These are phyloP conservation scores for Trypanosoma platydactyli DNA, from an alignment of 208 protist genomes.

Conservation along the genomic window DNA sequence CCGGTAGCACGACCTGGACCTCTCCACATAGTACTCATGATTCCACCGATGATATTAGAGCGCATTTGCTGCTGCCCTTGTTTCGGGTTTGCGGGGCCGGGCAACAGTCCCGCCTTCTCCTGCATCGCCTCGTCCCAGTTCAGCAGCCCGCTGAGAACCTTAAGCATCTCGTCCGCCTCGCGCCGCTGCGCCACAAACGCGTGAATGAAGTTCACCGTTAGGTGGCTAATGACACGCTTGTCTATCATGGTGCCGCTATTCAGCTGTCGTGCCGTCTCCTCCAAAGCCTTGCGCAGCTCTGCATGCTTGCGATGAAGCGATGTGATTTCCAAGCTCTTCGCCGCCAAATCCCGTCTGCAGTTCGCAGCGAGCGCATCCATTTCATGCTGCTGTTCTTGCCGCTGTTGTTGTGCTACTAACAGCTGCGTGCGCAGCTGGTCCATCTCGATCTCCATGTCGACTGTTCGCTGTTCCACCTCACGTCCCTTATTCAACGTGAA, in stretches of 20 bases:
- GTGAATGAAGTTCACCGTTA: slow-evolving; percentile 87
- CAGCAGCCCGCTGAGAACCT: slow-evolving; percentile 70
- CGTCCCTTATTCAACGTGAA: slow-evolving; percentile 35
- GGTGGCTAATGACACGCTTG: slow-evolving; percentile 79
- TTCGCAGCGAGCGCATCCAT: slow-evolving; percentile 11
- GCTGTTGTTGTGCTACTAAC: slow-evolving; percentile 19
- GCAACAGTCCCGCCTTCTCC: slow-evolving; percentile 73
- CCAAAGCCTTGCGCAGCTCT: slow-evolving; percentile 64
- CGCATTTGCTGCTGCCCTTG: slow-evolving; percentile 23
- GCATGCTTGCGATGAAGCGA: slow-evolving; percentile 73
- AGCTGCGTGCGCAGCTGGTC: slow-evolving; percentile 43
- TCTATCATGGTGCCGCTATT: slow-evolving; percentile 71
- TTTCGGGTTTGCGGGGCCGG: slow-evolving; percentile 65
- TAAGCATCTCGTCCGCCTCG: slow-evolving; percentile 76
- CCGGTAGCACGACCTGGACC: slow-evolving; percentile 14
- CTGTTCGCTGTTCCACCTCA: slow-evolving; percentile 43
- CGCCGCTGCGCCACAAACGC: slow-evolving; percentile 42
- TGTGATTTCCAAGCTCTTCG: slow-evolving; percentile 66
- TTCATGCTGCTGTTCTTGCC: slow-evolving; percentile 30
- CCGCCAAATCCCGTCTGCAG: slow-evolving; percentile 37
- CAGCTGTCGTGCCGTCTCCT: slow-evolving; percentile 57
- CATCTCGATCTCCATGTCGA: slow-evolving; percentile 45
- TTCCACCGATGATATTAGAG: slow-evolving; percentile 21
- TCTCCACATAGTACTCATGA: slow-evolving; percentile 35
- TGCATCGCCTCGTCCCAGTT: slow-evolving; percentile 82